These are phyloP conservation scores for Tillandsia fasciculata DNA, from an alignment of 176 grass and related monocot genomes.

Conservation along the genomic window DNA sequence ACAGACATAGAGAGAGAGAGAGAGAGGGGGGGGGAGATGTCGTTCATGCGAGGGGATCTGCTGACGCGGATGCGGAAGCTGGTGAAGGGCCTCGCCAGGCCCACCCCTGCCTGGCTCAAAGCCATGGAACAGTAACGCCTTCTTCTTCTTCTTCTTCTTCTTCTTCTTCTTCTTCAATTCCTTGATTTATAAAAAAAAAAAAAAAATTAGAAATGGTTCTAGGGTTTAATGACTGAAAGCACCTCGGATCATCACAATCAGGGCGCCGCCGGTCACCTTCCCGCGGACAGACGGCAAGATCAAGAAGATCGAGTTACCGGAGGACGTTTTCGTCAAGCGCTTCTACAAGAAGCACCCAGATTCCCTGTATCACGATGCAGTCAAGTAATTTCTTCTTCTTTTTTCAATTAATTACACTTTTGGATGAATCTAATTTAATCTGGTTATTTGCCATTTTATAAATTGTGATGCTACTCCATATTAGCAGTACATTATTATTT, in stretches of 20 bases:
- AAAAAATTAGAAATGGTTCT: slow-evolving; percentile 1
- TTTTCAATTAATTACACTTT: slow-evolving; percentile 3
- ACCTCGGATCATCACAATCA: slow-evolving; percentile 15
- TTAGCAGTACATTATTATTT: no score
- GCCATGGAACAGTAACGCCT: slow-evolving; percentile 66
- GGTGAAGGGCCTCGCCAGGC: not conserved
- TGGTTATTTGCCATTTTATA: no score
- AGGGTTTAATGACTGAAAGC: not conserved
- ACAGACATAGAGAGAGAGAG: not conserved
- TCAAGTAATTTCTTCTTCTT: slow-evolving; percentile 41
- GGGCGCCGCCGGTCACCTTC: slow-evolving; percentile 58
- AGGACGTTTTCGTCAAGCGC: slow-evolving; percentile 56
- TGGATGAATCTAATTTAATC: not conserved
- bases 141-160: not conserved
- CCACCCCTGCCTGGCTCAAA: slow-evolving; percentile 73
- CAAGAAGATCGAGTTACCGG: slow-evolving; percentile 40
- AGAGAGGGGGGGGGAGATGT: not conserved
- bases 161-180: not conserved
- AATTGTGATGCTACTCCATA: no score
- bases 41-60: not conserved
- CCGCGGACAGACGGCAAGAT: slow-evolving; percentile 57
- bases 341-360: slow-evolving; percentile 57
- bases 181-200: not conserved
- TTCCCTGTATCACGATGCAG: slow-evolving; percentile 64
- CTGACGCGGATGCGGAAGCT: not conserved